These are phyloP conservation scores for Myriosclerotinia scirpicola DNA, from an alignment of 2,329 filamentous ascomycete species.

Conservation along the genomic window DNA sequence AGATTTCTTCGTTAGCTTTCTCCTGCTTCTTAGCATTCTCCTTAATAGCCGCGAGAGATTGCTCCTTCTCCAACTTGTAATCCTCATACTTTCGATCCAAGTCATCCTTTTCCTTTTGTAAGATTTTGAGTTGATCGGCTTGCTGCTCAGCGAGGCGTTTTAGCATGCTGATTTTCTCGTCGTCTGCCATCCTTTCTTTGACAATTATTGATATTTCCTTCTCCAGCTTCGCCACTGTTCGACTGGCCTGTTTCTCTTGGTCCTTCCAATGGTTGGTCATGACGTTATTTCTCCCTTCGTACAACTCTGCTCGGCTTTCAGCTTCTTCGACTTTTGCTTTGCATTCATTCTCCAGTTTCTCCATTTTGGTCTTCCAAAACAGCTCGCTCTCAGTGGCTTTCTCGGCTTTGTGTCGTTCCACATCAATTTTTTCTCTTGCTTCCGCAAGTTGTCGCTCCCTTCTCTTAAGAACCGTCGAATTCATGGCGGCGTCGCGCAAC, in stretches of 20 bases:
- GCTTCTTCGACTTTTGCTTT: constrained; percentile 66
- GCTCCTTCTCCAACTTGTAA: constrained; percentile 65
- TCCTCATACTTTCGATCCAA: constrained; percentile 60
- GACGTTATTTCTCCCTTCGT: constrained; percentile 69
- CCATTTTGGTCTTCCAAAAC: constrained; percentile 63
- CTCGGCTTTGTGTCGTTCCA: constrained; percentile 61
- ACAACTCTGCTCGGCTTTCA: constrained; percentile 61
- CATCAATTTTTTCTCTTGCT: constrained; percentile 61
- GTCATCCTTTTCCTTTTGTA: constrained; percentile 60
- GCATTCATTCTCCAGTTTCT: constrained; percentile 59
- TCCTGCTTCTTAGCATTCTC: constrained; percentile 57
- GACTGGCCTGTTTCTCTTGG: constrained; percentile 61
- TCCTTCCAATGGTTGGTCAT: constrained; percentile 67
- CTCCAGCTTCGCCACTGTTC: constrained; percentile 50
- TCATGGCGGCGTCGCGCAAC: constrained; percentile 68
- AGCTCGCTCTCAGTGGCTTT: constrained; percentile 60
- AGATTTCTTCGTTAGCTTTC: constrained; percentile 57
- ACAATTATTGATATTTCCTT: constrained; percentile 56
- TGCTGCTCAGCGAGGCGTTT: constrained; percentile 72
- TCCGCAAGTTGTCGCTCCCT: constrained; percentile 75
- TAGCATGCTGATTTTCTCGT: constrained; percentile 62
- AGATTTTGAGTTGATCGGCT: constrained; percentile 63
- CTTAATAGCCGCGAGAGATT: constrained; percentile 60
- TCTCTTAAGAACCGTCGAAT: constrained; percentile 66
- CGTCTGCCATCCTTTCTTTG: constrained; percentile 57